These are phyloP conservation scores for Vachellia collinsii DNA, from an alignment of 306 rosid species.

Conservation along the genomic window DNA sequence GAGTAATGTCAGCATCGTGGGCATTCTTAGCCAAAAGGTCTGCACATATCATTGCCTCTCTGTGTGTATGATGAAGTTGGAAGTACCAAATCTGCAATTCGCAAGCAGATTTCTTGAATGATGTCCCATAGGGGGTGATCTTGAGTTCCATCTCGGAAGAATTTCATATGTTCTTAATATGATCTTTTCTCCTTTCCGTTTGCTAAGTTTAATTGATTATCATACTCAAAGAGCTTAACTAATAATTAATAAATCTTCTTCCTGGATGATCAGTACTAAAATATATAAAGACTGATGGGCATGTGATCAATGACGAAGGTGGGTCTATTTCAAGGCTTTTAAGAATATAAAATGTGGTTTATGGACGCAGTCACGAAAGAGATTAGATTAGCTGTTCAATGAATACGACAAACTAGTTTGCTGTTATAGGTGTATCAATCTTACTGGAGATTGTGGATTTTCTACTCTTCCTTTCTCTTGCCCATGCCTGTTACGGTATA, in stretches of 20 bases:
- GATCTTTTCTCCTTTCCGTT: neutral
- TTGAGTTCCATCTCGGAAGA: neutral
- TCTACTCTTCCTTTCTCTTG: neutral
- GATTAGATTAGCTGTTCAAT: neutral
- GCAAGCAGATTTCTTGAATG: neutral
- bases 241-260: neutral
- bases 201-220: slow-evolving; percentile 15
- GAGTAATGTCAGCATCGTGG: neutral
- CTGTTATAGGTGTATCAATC: neutral
- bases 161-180: neutral
- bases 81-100: neutral
- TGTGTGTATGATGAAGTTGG: neutral
- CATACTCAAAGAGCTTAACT: neutral
- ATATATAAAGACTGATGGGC: slow-evolving; percentile 4
- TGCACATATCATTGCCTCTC: neutral
- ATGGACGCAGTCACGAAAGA: neutral
- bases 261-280: neutral
- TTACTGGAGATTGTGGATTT: neutral
- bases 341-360: slow-evolving; percentile 19
- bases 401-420: neutral
- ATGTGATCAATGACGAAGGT: slow-evolving; percentile 4
- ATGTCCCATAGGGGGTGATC: neutral
- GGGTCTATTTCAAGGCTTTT: slow-evolving; percentile 20
- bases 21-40: neutral
- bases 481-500: slow-evolving; percentile 7